phyloP scores from a whole-genome alignment of 192 early-diverging fungal genomes.

The Backusella tarrabulga region DNA sequence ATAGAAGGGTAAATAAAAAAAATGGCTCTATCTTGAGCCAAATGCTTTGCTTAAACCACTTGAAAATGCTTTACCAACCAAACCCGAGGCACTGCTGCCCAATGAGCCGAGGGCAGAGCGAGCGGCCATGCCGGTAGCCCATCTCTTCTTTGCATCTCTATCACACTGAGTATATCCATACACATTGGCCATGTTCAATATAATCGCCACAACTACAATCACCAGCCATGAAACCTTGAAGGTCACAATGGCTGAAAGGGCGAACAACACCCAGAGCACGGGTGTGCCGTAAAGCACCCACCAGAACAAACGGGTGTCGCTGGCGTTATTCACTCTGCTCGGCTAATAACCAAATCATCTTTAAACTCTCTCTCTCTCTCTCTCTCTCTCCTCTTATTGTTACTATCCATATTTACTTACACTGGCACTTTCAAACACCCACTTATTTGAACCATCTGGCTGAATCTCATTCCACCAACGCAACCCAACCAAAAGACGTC shows the following conservation, averaged over 20 bases:
- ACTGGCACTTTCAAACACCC: constrained; percentile 95
- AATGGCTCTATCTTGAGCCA: background rate
- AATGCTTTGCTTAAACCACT: constrained; percentile 33
- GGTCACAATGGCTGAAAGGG: constrained; percentile 64
- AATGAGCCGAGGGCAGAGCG: constrained; percentile 45
- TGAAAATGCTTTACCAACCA: constrained; percentile 32
- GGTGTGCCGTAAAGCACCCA: constrained; percentile 83
- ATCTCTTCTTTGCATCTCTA: constrained; percentile 78
- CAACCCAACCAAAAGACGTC: constrained; percentile 92
- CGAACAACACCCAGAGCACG: constrained; percentile 79
- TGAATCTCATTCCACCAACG: constrained; percentile 99
- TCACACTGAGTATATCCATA: constrained; percentile 95
- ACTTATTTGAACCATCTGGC: constrained; percentile 92
- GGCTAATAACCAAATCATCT: constrained; percentile 41
- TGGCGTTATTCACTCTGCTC: constrained; percentile 69
- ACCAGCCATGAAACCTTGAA: constrained; percentile 81
- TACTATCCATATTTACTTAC: constrained; percentile 41
- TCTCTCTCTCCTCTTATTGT: background rate
- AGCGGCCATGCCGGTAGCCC: constrained; percentile 65
- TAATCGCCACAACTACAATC: constrained; percentile 82
- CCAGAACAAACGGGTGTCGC: constrained; percentile 96
- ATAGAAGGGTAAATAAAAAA: background rate
- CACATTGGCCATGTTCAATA: constrained; percentile 89
- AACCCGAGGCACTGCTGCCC: constrained; percentile 45
- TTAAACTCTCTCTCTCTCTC: background rate